Evolutionary conservation across 164 flowering plant genomes (phyloP).

Genomic region (Euptelea pleiosperma): DNA sequence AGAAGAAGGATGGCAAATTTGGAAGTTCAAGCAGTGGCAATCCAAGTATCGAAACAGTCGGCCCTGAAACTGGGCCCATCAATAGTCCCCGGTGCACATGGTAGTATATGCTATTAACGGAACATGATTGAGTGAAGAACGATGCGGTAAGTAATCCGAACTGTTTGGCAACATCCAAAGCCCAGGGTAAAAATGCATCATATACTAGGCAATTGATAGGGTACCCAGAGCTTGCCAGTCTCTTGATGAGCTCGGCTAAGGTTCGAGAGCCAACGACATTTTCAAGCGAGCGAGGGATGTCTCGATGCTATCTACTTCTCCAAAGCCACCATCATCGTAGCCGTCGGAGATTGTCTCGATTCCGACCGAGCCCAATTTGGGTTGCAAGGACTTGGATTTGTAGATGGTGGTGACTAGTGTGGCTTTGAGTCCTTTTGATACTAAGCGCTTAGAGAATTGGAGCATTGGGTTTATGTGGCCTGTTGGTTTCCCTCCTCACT

Average conservation of each 20-base stretch:
- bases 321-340: slow-evolving; percentile 7
- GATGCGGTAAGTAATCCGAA: slow-evolving; percentile 9
- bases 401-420: slow-evolving; percentile 2
- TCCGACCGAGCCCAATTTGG: background rate
- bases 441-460: slow-evolving; percentile 9
- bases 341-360: slow-evolving; percentile 15
- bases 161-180: slow-evolving; percentile 15
- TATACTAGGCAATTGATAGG: slow-evolving; percentile 11
- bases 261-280: slow-evolving; percentile 1
- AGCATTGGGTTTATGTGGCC: slow-evolving; percentile 14
- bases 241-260: slow-evolving; percentile 12
- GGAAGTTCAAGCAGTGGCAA: slow-evolving; percentile 17
- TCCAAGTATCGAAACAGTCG: slow-evolving; percentile 16
- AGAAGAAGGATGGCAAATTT: slow-evolving; percentile 18
- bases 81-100: slow-evolving; percentile 7
- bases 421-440: slow-evolving; percentile 8
- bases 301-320: background rate
- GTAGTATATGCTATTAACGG: slow-evolving; percentile 12
- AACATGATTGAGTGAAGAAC: slow-evolving; percentile 20
- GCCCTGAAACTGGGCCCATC: background rate
- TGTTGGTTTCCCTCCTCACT: too few species aligned
- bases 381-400: slow-evolving; percentile 1
- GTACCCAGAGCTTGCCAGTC: background rate
- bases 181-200: slow-evolving; percentile 18
- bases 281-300: slow-evolving; percentile 5